Evolutionary conservation across 2,329 filamentous ascomycete genomes (phyloP).

Genomic region (Phyllosticta citribraziliensis): DNA sequence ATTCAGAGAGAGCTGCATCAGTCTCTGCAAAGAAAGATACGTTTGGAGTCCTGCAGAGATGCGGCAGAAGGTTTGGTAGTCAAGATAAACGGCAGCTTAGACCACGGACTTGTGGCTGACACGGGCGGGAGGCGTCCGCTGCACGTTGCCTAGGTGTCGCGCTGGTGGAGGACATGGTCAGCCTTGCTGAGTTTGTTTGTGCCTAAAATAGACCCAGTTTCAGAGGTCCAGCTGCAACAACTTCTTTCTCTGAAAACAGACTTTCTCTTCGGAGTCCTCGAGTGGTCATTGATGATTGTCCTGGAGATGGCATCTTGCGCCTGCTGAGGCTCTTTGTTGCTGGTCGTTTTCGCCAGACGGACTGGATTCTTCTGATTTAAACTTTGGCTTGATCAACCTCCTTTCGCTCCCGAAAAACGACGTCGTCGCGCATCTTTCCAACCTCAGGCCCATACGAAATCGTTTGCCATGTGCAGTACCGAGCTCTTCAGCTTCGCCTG

Average conservation of each 20-base stretch:
- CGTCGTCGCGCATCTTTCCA: not conserved
- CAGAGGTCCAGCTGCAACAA: not conserved
- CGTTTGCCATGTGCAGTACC: not conserved
- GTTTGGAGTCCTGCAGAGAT: not conserved
- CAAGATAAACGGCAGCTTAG: not conserved
- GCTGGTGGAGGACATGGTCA: not conserved
- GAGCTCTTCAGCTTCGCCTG: not conserved
- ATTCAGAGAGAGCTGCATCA: not conserved
- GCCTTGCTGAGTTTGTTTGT: not conserved
- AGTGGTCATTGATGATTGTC: not conserved
- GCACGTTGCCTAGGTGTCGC: not conserved
- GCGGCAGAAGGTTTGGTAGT: not conserved
- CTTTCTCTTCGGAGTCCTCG: not conserved
- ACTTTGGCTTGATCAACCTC: not conserved
- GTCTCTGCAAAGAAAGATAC: not conserved
- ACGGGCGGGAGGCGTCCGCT: not conserved
- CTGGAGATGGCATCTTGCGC: not conserved
- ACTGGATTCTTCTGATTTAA: not conserved
- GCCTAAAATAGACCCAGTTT: not conserved
- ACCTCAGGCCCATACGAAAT: not conserved
- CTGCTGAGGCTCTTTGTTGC: not conserved
- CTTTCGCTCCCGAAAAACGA: not conserved
- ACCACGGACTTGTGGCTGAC: not conserved
- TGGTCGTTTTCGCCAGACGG: not conserved
- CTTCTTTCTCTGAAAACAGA: not conserved